A percentile compares a stretch with the other conserved stretches of the same genome.
These are phyloP conservation scores for Ilex asprella DNA, from an alignment of 257 asterid species.

Conservation along the genomic window DNA sequence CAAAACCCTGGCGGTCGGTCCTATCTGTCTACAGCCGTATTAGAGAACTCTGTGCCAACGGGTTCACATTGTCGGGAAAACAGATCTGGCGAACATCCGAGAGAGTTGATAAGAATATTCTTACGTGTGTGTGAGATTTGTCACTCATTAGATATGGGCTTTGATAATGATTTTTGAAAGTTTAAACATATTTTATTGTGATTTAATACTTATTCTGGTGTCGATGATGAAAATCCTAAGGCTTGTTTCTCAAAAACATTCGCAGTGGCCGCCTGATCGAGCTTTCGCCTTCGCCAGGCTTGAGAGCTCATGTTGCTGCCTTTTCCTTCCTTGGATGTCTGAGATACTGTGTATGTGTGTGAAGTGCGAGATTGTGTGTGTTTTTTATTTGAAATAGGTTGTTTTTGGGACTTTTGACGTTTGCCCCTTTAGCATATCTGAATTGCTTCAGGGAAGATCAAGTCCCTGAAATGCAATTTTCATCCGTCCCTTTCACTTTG, in stretches of 20 bases:
- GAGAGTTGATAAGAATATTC: too few relatives aligned
- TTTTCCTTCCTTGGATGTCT: slow-evolving; percentile 54
- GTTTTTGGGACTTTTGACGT: slow-evolving; percentile 18
- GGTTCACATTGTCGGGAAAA: too few relatives aligned
- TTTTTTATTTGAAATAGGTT: neutral
- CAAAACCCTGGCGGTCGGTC: too few relatives aligned
- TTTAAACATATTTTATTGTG: too few relatives aligned
- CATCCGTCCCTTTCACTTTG: slow-evolving; percentile 37
- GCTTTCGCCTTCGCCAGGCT: slow-evolving; percentile 57
- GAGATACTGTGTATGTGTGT: slow-evolving; percentile 19
- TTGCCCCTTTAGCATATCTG: slow-evolving; percentile 18
- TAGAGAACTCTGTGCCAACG: too few relatives aligned
- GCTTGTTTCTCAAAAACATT: slow-evolving; percentile 58
- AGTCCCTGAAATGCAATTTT: slow-evolving; percentile 25
- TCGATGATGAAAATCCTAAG: slow-evolving; percentile 35
- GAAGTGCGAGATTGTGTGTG: too few relatives aligned
- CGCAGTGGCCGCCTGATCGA: slow-evolving; percentile 57
- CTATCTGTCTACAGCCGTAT: too few relatives aligned
- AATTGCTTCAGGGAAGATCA: slow-evolving; percentile 33
- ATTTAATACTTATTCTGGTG: too few relatives aligned
- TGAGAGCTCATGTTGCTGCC: slow-evolving; percentile 45
- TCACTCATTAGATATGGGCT: too few relatives aligned
- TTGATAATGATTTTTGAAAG: too few relatives aligned
- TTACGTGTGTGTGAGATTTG: too few relatives aligned
- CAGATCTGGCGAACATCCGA: too few relatives aligned